A percentile compares a stretch with the other conserved stretches of the same genome.
Conservation (phyloP, 169 alveolate species). For the Cryptosporidium felis region DNA sequence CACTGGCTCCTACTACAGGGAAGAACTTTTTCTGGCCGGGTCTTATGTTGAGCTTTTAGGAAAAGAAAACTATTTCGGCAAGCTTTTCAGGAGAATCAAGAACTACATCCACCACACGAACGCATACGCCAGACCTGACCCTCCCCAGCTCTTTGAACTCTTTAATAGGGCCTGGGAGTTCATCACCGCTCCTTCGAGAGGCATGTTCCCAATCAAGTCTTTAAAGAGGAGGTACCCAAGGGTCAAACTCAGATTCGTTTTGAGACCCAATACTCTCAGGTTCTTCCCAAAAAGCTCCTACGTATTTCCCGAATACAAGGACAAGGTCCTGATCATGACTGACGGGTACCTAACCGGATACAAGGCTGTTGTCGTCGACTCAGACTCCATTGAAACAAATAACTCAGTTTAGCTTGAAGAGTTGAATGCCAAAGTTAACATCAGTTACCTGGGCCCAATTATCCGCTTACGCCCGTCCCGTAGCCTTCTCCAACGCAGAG, state of each 20-base stretch:
- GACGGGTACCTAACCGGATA: slow-evolving; percentile 59
- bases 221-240: slow-evolving; percentile 49
- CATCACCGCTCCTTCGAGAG: slow-evolving; percentile 41
- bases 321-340: slow-evolving; percentile 42
- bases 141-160: slow-evolving; percentile 61
- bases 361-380: slow-evolving; percentile 33
- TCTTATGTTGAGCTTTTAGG: slow-evolving; percentile 44
- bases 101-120: slow-evolving; percentile 16
- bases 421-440: too few relatives aligned
- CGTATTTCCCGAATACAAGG: slow-evolving; percentile 32
- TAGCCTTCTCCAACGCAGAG: too few relatives aligned
- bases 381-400: slow-evolving; percentile 7
- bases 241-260: slow-evolving; percentile 32
- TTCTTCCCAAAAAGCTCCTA: slow-evolving; percentile 70
- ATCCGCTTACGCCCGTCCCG: too few relatives aligned
- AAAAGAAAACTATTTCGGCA: slow-evolving; percentile 50
- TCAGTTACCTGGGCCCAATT: too few relatives aligned
- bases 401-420: background rate
- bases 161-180: slow-evolving; percentile 70
- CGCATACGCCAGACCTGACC: slow-evolving; percentile 35
- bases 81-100: slow-evolving; percentile 26
- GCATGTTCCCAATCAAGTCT: slow-evolving; percentile 48
- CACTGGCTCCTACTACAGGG: slow-evolving; percentile 61
- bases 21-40: slow-evolving; percentile 46
- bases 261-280: slow-evolving; percentile 58